These are phyloP conservation scores for Rhynchospora pubera DNA, from an alignment of 176 grass and related monocot species.

Conservation along the genomic window DNA sequence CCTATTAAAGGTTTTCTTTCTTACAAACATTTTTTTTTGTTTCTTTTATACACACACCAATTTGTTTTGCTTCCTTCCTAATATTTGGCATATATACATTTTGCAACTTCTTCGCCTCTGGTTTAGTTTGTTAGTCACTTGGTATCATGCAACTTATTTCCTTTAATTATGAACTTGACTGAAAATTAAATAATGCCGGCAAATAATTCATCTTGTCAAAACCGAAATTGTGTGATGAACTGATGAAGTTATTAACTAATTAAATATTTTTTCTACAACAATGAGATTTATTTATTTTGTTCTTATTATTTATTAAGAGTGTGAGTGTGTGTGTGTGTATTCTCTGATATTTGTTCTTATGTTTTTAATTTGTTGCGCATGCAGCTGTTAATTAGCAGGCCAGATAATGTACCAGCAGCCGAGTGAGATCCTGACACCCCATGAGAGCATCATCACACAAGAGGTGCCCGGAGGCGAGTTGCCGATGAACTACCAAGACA, in stretches of 20 bases:
- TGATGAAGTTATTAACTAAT: no score
- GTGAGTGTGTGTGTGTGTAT: neutral
- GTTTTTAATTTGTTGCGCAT: neutral
- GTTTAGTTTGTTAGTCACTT: no score
- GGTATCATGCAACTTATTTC: no score
- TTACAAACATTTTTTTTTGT: neutral
- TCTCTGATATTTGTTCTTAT: neutral
- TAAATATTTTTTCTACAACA: no score
- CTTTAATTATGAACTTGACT: no score
- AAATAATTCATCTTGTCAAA: no score
- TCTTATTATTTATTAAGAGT: neutral
- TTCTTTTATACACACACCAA: neutral
- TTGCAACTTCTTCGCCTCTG: neutral
- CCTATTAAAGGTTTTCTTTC: neutral
- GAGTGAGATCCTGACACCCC: neutral
- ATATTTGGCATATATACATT: neutral
- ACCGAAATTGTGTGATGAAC: no score
- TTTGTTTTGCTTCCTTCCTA: neutral
- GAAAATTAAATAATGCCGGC: no score
- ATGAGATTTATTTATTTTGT: no score
- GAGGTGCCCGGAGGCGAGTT: neutral
- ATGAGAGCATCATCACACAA: slow-evolving; percentile 22
- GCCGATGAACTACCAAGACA: neutral
- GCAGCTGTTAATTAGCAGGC: neutral
- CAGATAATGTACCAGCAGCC: slow-evolving; percentile 12